Evolutionary conservation across 805 yeast genomes (phyloP).

Genomic region (Metschnikowia anglica): DNA sequence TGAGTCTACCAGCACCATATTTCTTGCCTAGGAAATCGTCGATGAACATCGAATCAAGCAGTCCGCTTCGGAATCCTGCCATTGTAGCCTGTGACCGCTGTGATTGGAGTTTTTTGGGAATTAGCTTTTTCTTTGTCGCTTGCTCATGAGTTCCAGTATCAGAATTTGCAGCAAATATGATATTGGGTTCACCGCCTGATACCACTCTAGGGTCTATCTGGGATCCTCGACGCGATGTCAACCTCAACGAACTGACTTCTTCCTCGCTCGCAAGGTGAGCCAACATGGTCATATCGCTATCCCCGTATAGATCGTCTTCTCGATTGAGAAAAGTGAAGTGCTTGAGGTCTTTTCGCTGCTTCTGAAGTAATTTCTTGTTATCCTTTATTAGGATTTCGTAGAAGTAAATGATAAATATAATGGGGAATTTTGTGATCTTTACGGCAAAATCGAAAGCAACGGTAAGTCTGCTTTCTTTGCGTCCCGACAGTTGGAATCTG

Average conservation of each 20-base stretch:
- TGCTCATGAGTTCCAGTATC: not conserved
- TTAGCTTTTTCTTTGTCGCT: not conserved
- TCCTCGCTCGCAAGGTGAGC: slow-evolving; percentile 19
- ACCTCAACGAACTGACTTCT: slow-evolving; percentile 28
- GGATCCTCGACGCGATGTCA: slow-evolving; percentile 31
- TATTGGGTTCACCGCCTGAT: slow-evolving; percentile 7
- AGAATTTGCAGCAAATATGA: slow-evolving; percentile 5
- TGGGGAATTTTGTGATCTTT: slow-evolving; percentile 37
- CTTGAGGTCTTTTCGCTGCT: slow-evolving; percentile 26
- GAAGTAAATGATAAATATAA: slow-evolving; percentile 31
- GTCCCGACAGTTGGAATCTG: slow-evolving; percentile 19
- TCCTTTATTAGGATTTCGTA: slow-evolving; percentile 33
- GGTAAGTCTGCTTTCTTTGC: slow-evolving; percentile 12
- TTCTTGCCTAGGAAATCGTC: slow-evolving; percentile 34
- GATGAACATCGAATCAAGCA: slow-evolving; percentile 38
- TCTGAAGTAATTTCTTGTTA: slow-evolving; percentile 17
- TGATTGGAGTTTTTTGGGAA: slow-evolving; percentile 20
- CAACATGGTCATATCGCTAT: slow-evolving; percentile 28
- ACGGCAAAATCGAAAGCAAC: slow-evolving; percentile 20
- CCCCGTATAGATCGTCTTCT: slow-evolving; percentile 33
- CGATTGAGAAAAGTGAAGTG: slow-evolving; percentile 36
- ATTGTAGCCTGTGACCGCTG: slow-evolving; percentile 35
- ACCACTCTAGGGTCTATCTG: slow-evolving; percentile 13
- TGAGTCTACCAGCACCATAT: slow-evolving; percentile 22
- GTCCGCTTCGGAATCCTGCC: slow-evolving; percentile 37